A percentile compares a stretch with the other conserved stretches of the same genome.
Conservation (phyloP, 805 yeast species). For the Saccharomycopsis sp. region DNA sequence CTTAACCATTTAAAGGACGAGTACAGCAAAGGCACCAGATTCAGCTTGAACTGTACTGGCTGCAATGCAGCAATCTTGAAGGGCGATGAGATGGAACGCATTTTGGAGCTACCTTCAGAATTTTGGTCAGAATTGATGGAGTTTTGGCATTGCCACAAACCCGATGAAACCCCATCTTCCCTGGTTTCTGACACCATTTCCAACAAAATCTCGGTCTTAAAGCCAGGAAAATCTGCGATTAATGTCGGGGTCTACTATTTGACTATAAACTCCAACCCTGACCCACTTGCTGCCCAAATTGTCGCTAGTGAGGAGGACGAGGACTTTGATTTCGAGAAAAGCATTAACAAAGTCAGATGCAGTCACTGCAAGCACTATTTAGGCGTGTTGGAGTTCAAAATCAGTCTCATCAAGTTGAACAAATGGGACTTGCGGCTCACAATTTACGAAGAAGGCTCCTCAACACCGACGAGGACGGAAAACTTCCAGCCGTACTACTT, state of each 20-base stretch:
- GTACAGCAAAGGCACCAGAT: constrained; percentile 22
- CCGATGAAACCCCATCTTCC: constrained; percentile 25
- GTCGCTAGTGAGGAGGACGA: constrained; percentile 17
- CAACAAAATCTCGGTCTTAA: constrained; percentile 35
- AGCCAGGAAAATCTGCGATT: constrained; percentile 37
- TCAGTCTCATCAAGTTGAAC: constrained; percentile 34
- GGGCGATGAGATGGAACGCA: constrained; percentile 28
- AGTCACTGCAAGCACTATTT: constrained; percentile 31
- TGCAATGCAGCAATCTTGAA: constrained; percentile 31
- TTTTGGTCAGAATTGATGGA: constrained; percentile 95
- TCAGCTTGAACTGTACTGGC: constrained; percentile 28
- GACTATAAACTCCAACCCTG: constrained; percentile 28
- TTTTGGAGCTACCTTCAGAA: constrained; percentile 79
- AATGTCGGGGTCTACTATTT: constrained; percentile 56
- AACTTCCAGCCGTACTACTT: constrained; percentile 32
- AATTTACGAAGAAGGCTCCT: constrained; percentile 11
- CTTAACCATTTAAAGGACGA: constrained; percentile 24
- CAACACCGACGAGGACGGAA: constrained; percentile 24
- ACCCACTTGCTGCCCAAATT: constrained; percentile 1
- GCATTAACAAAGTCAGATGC: constrained; percentile 29
- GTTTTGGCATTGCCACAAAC: constrained; percentile 95
- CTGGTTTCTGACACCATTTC: background rate
- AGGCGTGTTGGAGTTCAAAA: constrained; percentile 35
- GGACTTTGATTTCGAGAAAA: constrained; percentile 11
- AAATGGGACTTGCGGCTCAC: constrained; percentile 50